Conservation (phyloP, 2,329 filamentous ascomycete genomes). For the Venturia asperata region DNA sequence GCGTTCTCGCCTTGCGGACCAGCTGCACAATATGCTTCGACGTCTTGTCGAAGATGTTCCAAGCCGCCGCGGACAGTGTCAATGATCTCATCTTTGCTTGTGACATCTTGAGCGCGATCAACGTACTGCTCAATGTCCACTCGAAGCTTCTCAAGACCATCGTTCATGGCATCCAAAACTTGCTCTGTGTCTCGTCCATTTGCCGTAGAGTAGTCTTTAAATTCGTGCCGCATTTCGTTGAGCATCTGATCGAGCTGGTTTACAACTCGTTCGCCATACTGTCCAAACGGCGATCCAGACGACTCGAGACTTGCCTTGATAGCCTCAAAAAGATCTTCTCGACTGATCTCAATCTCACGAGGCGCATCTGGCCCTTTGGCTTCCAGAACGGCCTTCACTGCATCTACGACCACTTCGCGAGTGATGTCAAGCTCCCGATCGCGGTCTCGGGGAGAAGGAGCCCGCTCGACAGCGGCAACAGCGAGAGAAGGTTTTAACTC, state of each 20-base stretch:
- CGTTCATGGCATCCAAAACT: conserved; percentile 77
- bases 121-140: conserved; percentile 75
- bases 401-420: conserved; percentile 49
- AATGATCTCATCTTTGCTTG: conserved; percentile 71
- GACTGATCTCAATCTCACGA: conserved; percentile 41
- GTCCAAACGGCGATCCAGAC: conserved; percentile 44
- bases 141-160: conserved; percentile 75
- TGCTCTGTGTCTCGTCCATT: conserved; percentile 80
- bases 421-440: conserved; percentile 37
- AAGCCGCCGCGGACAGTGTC: conserved; percentile 59
- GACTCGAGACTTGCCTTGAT: conserved; percentile 51
- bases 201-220: conserved; percentile 72
- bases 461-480: conserved; percentile 19
- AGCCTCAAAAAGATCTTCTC: conserved; percentile 51
- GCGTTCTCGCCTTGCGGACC: conserved; percentile 38
- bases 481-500: conserved; percentile 58
- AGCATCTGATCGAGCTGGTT: conserved; percentile 53
- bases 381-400: conserved; percentile 53
- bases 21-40: conserved; percentile 46
- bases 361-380: conserved; percentile 29
- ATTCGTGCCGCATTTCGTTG: conserved; percentile 55
- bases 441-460: neutral
- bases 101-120: conserved; percentile 60
- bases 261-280: conserved; percentile 53
- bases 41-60: conserved; percentile 55